Conservation (phyloP, 805 yeast species). For the Zygosaccharomyces pseudorouxii region DNA sequence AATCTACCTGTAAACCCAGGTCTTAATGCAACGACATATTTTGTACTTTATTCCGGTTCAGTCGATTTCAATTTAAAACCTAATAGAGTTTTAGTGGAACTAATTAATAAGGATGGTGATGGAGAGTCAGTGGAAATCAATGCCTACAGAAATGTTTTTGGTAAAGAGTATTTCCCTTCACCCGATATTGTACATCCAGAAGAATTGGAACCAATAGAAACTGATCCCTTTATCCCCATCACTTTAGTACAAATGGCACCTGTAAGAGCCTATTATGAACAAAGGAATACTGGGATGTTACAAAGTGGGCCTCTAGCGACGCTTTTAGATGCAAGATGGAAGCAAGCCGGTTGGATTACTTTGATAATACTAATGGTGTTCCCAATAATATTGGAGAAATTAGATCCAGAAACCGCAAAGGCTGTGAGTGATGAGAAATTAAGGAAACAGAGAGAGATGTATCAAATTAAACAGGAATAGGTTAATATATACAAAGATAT, state of each 20-base stretch:
- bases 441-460: conserved; percentile 26
- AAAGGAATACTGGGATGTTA: conserved; percentile 34
- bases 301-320: conserved; percentile 38
- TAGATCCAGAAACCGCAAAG: conserved; percentile 41
- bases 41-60: conserved; percentile 28
- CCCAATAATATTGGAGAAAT: conserved; percentile 38
- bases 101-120: conserved; percentile 16
- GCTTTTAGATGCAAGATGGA: conserved; percentile 37
- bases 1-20: conserved; percentile 28
- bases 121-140: conserved; percentile 15
- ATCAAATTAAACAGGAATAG: conserved; percentile 13
- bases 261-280: conserved; percentile 33
- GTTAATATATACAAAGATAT: background rate
- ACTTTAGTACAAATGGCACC: conserved; percentile 30
- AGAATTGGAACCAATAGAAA: conserved; percentile 19
- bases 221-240: conserved; percentile 23
- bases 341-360: conserved; percentile 33
- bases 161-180: conserved; percentile 35
- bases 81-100: conserved; percentile 30
- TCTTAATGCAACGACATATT: conserved; percentile 27
- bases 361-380: conserved; percentile 25
- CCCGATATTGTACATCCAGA: conserved; percentile 32
- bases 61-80: conserved; percentile 34
- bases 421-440: conserved; percentile 32
- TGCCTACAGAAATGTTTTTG: conserved; percentile 32